phyloP scores from a whole-genome alignment of 2,329 filamentous ascomycete genomes.

The Pyrenophora teres region DNA sequence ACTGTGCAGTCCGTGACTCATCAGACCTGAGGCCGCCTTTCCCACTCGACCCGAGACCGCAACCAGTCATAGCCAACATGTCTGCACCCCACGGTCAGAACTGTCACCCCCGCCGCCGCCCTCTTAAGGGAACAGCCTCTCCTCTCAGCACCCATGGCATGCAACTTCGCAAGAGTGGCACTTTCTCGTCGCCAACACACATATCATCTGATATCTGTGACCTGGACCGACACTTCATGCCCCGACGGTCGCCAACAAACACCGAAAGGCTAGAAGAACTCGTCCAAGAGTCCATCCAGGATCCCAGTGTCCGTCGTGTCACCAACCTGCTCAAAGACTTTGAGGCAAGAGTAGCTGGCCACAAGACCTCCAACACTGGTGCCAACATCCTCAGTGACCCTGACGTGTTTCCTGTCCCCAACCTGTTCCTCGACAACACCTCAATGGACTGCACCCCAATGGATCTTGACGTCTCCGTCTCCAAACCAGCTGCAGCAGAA shows the following conservation, averaged over 20 bases:
- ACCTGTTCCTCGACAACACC: slow-evolving; percentile 49
- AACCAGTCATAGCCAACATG: slow-evolving; percentile 47
- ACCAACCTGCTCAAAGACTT: slow-evolving; percentile 52
- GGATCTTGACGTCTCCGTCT: slow-evolving; percentile 38
- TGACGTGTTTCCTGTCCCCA: slow-evolving; percentile 56
- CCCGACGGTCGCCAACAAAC: slow-evolving; percentile 55
- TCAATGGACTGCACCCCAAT: slow-evolving; percentile 43
- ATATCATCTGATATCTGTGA: slow-evolving; percentile 47
- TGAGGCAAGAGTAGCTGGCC: slow-evolving; percentile 50
- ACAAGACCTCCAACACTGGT: slow-evolving; percentile 36
- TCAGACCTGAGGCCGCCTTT: slow-evolving; percentile 37
- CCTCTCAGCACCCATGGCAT: slow-evolving; percentile 49
- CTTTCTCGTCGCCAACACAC: slow-evolving; percentile 53
- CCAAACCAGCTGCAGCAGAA: slow-evolving; percentile 46
- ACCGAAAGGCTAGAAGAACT: slow-evolving; percentile 56
- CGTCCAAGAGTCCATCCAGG: slow-evolving; percentile 52
- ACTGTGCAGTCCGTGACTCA: slow-evolving; percentile 43
- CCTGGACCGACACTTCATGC: slow-evolving; percentile 49
- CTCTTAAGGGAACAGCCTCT: slow-evolving; percentile 46
- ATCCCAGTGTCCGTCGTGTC: slow-evolving; percentile 52
- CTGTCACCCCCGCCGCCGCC: slow-evolving; percentile 53
- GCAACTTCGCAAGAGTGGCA: slow-evolving; percentile 55
- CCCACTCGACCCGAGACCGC: slow-evolving; percentile 28
- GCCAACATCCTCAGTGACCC: slow-evolving; percentile 53
- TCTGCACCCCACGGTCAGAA: slow-evolving; percentile 47